A percentile compares a stretch with the other conserved stretches of the same genome.
These are phyloP conservation scores for Aegilops umbellulata DNA, from an alignment of 176 grass and related monocot species.

Conservation along the genomic window DNA sequence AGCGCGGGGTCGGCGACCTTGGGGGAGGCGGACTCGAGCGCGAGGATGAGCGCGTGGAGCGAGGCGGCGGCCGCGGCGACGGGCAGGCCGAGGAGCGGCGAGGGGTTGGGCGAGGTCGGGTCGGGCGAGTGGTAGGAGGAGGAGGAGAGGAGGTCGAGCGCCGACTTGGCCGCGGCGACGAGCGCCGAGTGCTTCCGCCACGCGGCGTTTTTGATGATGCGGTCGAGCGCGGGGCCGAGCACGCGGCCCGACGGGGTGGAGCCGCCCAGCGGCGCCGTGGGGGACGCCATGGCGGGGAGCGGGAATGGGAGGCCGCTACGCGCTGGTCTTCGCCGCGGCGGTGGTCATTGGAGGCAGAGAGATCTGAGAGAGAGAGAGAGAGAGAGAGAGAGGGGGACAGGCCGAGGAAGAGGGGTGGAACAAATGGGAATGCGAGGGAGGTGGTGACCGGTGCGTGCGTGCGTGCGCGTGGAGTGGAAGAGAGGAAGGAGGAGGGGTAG, in stretches of 20 bases:
- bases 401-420: constrained; percentile 16
- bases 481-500: constrained; percentile 28
- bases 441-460: constrained; percentile 19
- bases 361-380: constrained; percentile 31
- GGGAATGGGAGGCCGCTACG: constrained; percentile 8
- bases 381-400: background rate
- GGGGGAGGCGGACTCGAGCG: constrained; percentile 59
- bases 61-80: constrained; percentile 22
- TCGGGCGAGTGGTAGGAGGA: constrained; percentile 31
- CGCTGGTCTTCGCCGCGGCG: constrained; percentile 3
- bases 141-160: constrained; percentile 69
- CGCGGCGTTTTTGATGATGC: constrained; percentile 90
- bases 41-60: constrained; percentile 53
- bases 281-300: constrained; percentile 25
- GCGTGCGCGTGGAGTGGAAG: constrained; percentile 39
- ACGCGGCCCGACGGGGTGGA: constrained; percentile 67
- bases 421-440: constrained; percentile 33
- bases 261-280: constrained; percentile 52
- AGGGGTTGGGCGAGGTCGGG: constrained; percentile 39
- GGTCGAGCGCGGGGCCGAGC: constrained; percentile 81
- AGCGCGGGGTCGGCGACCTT: constrained; percentile 81
- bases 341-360: constrained; percentile 40
- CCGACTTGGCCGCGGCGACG: constrained; percentile 67
- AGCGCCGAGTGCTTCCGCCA: constrained; percentile 86
- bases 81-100: constrained; percentile 54